Conservation (phyloP, 176 grass and related monocot genomes). For the Alopecurus myosuroides region DNA sequence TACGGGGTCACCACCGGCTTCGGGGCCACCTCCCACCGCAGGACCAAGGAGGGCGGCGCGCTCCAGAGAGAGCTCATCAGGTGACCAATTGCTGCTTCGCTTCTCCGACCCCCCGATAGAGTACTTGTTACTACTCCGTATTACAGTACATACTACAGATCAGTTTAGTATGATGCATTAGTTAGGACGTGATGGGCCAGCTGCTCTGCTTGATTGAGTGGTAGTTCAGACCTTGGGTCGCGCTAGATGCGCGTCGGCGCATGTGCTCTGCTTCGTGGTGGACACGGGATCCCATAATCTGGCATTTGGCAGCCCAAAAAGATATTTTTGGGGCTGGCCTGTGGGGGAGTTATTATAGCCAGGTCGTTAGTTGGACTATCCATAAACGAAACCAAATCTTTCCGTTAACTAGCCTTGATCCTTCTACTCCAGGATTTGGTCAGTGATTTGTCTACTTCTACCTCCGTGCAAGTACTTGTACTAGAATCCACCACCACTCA, state of each 20-base stretch:
- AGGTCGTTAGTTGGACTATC: neutral
- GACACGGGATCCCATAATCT: conserved; percentile 13
- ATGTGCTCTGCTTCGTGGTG: conserved; percentile 3
- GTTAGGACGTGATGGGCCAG: neutral
- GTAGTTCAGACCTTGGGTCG: neutral
- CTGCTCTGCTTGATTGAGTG: no score
- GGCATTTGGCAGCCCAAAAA: neutral
- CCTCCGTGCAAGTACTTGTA: neutral
- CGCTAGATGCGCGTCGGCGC: neutral
- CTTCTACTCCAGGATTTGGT: neutral
- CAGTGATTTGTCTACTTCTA: neutral
- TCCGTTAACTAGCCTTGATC: neutral
- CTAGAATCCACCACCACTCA: neutral
- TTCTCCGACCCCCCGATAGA: no score
- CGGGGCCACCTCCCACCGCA: conserved; percentile 82
- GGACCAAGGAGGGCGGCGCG: conserved; percentile 79
- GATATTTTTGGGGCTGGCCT: neutral
- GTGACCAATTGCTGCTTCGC: neutral
- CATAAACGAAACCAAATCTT: neutral
- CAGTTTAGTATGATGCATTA: no score
- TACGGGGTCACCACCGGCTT: conserved; percentile 97
- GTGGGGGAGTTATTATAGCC: neutral
- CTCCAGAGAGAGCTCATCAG: conserved; percentile 93
- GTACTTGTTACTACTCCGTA: no score
- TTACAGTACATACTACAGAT: no score